These are phyloP conservation scores for Polyporus tsugae DNA, from an alignment of 1,284 basidiomycete species.

Conservation along the genomic window DNA sequence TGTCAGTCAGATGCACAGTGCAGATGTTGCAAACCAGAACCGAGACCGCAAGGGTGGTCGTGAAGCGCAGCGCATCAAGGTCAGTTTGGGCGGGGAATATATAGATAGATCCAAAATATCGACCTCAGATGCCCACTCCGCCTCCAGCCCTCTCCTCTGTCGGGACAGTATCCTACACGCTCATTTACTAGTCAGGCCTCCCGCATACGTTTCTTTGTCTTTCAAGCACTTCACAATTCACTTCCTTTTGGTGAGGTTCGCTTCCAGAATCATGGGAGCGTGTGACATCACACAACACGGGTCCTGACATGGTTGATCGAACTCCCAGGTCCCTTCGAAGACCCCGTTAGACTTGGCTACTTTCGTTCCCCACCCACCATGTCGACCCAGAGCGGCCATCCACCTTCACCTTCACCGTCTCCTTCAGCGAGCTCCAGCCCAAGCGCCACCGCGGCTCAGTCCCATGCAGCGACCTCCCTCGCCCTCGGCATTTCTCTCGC, in stretches of 20 bases:
- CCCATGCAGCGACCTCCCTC: constrained; percentile 30
- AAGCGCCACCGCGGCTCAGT: not conserved
- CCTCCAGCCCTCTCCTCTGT: constrained; percentile 19
- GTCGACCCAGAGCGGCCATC: constrained; percentile 20
- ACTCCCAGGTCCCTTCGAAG: not conserved
- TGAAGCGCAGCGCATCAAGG: constrained; percentile 29
- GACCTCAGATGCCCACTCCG: not conserved
- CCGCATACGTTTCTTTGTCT: not conserved
- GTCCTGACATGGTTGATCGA: not conserved
- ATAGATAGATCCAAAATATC: constrained; percentile 24
- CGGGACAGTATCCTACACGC: constrained; percentile 16
- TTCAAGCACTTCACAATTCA: not conserved
- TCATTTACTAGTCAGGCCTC: constrained; percentile 18
- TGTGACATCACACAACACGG: constrained; percentile 22
- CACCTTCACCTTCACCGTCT: constrained; percentile 6
- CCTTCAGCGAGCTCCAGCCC: not conserved
- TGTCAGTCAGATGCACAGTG: not conserved
- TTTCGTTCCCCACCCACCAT: constrained; percentile 20
- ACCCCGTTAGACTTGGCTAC: constrained; percentile 15
- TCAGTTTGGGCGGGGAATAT: constrained; percentile 6
- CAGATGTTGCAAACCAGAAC: not conserved
- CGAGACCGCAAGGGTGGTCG: constrained; percentile 14
- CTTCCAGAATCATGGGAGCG: constrained; percentile 5
- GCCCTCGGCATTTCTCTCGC: constrained; percentile 36
- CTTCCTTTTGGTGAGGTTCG: not conserved